Evolutionary conservation across 2,329 filamentous ascomycete genomes (phyloP), one percentile per base, ranked within the genome.

Genomic region (Calonectria multiphialidica): DNA sequence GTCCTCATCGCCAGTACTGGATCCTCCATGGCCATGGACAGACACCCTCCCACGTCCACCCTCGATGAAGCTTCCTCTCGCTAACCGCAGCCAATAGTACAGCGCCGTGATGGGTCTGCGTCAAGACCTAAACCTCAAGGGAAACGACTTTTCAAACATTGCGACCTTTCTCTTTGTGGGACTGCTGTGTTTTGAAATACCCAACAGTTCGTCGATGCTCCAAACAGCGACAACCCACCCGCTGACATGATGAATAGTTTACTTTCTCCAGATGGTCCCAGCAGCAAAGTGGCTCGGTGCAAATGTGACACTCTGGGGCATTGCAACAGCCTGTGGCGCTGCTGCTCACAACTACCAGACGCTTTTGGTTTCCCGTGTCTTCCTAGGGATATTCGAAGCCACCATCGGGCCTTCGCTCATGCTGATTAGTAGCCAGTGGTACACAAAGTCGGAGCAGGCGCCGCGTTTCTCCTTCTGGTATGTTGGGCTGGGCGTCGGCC

Each of bases 121-220:
- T 25, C 81, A 86, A 63, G 90, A 92, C 70, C 84, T 84, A 33
- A 83, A 87, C 0, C 85, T 93, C 59, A 79, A 82, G 15, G 88
- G 88, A 21, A 92, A 93, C 72, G 87, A 93, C 61, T 93, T 93
- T 79, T 89, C 89, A 59, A 91, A 91, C 81, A 81, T 90, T 21
- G 90, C 90, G 3, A 92, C 90, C 0, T 88, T 89, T 33, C 89
- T 93, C 76, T 93, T 91, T 76, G 90, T 93, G 49, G 91, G 89
- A 5, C 88, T 90, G 66, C 82, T 91, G 1, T 84, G 88, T 71
- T 90, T 90, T 35, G 90, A 92, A 79, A 82, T 92, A 3, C 90
- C 90, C 12, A 91, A 91, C 70, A 89, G 90, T 89, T 77, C 72
- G 82, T 80, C 21, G 5, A 25, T 12, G 35, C 10, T 23, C 5